Evolutionary conservation across 2,329 filamentous ascomycete species (phyloP).

Genomic region (Nannizziopsis barbatae): DNA sequence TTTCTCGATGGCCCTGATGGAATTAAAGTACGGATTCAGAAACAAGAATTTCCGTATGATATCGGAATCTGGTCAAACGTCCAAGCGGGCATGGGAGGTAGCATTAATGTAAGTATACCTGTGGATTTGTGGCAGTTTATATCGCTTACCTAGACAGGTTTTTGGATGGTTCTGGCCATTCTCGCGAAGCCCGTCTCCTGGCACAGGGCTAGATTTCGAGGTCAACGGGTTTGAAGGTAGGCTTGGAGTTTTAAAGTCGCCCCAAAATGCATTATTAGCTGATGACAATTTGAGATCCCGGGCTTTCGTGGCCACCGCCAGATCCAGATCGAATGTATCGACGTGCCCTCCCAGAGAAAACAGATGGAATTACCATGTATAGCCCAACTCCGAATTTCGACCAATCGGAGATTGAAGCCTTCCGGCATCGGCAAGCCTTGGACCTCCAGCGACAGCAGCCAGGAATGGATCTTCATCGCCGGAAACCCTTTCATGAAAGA

Average conservation of each 20-base stretch:
- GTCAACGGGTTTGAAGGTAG: conserved; percentile 51
- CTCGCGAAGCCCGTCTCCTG: conserved; percentile 38
- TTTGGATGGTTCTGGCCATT: conserved; percentile 53
- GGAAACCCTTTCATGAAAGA: conserved; percentile 34
- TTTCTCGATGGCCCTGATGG: conserved; percentile 49
- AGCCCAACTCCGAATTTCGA: conserved; percentile 18
- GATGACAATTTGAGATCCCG: conserved; percentile 22
- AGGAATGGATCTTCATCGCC: conserved; percentile 27
- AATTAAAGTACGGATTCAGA: conserved; percentile 41
- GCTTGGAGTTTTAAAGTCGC: background rate
- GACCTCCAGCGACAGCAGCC: conserved; percentile 38
- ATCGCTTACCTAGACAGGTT: conserved; percentile 21
- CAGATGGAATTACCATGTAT: conserved; percentile 11
- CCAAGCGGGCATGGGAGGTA: conserved; percentile 48
- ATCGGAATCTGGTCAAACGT: conserved; percentile 52
- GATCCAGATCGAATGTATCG: conserved; percentile 41
- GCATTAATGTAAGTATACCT: conserved; percentile 30
- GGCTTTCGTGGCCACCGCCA: conserved; percentile 38
- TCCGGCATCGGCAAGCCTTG: conserved; percentile 43
- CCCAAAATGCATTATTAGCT: background rate
- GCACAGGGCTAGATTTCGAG: conserved; percentile 42
- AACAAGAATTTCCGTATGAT: conserved; percentile 56
- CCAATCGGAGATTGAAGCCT: conserved; percentile 40
- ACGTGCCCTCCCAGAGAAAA: conserved; percentile 16
- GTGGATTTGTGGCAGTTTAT: no score